These are phyloP conservation scores for Globisporangium orthogonon DNA, from an alignment of 352 stramenopile species.

Conservation along the genomic window DNA sequence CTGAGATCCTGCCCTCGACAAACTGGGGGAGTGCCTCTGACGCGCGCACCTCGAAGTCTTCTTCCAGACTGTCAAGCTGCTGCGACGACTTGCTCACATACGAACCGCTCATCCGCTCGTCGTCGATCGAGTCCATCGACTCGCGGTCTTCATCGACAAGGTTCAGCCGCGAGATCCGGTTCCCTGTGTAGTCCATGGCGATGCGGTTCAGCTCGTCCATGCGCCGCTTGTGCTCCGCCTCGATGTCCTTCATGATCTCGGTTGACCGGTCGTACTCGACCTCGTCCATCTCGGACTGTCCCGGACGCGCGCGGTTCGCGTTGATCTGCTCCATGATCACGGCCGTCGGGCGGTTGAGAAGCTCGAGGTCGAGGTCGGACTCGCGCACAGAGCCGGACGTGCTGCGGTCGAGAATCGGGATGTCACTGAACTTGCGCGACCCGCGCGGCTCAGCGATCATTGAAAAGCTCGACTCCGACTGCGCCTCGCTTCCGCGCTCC, in stretches of 20 bases:
- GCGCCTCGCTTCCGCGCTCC: conserved; percentile 6
- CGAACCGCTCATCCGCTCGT: conserved; percentile 17
- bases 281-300: conserved; percentile 16
- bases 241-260: conserved; percentile 36
- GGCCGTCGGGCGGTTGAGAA: conserved; percentile 32
- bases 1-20: neutral
- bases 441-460: conserved; percentile 5
- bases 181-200: conserved; percentile 31
- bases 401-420: conserved; percentile 10
- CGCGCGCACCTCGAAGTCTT: conserved; percentile 5
- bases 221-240: conserved; percentile 47
- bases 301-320: conserved; percentile 19
- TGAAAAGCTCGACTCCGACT: conserved; percentile 1
- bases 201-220: conserved; percentile 64
- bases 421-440: conserved; percentile 15
- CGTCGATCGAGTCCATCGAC: conserved; percentile 30
- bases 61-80: conserved; percentile 4
- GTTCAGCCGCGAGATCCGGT: conserved; percentile 33
- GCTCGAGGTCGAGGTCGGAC: conserved; percentile 37
- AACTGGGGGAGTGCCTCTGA: conserved; percentile 9
- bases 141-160: conserved; percentile 33
- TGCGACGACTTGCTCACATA: conserved; percentile 13
- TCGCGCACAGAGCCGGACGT: conserved; percentile 14
- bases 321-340: conserved; percentile 36
- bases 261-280: conserved; percentile 27